These are phyloP conservation scores for Tylopilus felleus DNA, from an alignment of 768 basidiomycete species.

Conservation along the genomic window DNA sequence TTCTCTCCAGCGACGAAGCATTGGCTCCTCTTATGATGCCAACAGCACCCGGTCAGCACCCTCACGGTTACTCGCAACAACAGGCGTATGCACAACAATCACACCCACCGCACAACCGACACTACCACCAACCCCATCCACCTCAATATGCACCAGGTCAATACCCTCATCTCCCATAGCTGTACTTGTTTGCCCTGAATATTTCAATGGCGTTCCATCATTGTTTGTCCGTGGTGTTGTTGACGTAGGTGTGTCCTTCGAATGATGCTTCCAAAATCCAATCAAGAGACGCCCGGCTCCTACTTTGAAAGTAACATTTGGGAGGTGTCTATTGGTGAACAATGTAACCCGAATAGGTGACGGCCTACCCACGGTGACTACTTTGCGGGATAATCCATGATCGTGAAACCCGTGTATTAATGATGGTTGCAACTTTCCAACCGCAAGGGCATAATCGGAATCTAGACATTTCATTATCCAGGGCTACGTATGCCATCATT, in stretches of 20 bases:
- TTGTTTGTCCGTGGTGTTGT: neutral
- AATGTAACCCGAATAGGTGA: neutral
- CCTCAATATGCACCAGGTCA: constrained; percentile 11
- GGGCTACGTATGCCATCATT: neutral
- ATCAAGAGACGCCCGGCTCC: neutral
- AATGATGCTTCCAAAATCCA: neutral
- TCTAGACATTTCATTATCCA: too few species aligned
- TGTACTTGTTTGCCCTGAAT: neutral
- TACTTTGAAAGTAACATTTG: neutral
- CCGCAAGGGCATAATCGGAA: neutral
- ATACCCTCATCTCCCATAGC: constrained; percentile 19
- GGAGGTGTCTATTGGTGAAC: neutral
- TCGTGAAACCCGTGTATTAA: neutral
- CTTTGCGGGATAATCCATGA: neutral
- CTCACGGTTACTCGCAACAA: constrained; percentile 7
- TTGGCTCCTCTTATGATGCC: constrained; percentile 14
- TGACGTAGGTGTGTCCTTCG: neutral
- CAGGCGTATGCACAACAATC: constrained; percentile 8
- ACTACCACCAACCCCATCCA: constrained; percentile 6
- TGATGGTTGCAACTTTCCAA: neutral
- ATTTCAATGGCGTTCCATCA: neutral
- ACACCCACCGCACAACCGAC: constrained; percentile 7
- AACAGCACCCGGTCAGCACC: neutral
- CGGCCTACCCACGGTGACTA: neutral
- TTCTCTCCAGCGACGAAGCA: constrained; percentile 25